Percentiles rank a stretch among this genome's conserved stretches.
phyloP scores from a whole-genome alignment of 805 yeast genomes.

The Pichia deserticola region DNA sequence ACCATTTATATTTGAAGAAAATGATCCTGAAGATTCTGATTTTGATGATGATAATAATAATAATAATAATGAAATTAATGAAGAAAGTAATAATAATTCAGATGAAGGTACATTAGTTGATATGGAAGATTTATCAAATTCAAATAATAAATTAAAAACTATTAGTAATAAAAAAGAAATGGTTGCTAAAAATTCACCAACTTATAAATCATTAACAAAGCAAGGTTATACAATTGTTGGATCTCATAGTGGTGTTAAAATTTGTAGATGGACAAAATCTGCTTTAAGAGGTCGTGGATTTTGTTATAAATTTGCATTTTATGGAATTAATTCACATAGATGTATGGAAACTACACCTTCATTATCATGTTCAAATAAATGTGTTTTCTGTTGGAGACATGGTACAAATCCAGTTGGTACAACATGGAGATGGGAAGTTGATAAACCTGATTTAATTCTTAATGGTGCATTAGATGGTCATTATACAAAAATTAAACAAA shows the following conservation, averaged over 20 bases:
- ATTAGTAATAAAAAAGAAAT: slow-evolving; percentile 49
- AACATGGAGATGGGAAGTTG: slow-evolving; percentile 94
- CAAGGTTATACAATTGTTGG: slow-evolving; percentile 94
- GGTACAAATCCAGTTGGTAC: slow-evolving; percentile 97
- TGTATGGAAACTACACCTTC: slow-evolving; percentile 97
- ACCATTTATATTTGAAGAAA: slow-evolving; percentile 46
- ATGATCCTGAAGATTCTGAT: slow-evolving; percentile 25
- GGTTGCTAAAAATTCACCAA: slow-evolving; percentile 88
- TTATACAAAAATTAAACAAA: slow-evolving; percentile 84
- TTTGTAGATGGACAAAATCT: slow-evolving; percentile 93
- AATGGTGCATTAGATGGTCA: slow-evolving; percentile 86
- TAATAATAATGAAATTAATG: slow-evolving; percentile 9
- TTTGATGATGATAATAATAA: slow-evolving; percentile 13
- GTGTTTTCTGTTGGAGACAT: slow-evolving; percentile 97
- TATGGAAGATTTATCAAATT: slow-evolving; percentile 53
- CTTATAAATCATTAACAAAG: slow-evolving; percentile 78
- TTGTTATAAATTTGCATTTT: slow-evolving; percentile 86
- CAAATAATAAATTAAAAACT: slow-evolving; percentile 26
- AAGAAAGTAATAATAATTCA: slow-evolving; percentile 19
- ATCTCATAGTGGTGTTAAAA: slow-evolving; percentile 89
- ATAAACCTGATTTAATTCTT: slow-evolving; percentile 75
- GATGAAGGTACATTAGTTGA: slow-evolving; percentile 53
- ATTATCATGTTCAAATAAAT: slow-evolving; percentile 86
- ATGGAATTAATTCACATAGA: slow-evolving; percentile 82
- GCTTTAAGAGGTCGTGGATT: slow-evolving; percentile 93